Base-by-base conservation (phyloP, 108 stramenopile genomes). In the Stephanodiscus triporus region DNA sequence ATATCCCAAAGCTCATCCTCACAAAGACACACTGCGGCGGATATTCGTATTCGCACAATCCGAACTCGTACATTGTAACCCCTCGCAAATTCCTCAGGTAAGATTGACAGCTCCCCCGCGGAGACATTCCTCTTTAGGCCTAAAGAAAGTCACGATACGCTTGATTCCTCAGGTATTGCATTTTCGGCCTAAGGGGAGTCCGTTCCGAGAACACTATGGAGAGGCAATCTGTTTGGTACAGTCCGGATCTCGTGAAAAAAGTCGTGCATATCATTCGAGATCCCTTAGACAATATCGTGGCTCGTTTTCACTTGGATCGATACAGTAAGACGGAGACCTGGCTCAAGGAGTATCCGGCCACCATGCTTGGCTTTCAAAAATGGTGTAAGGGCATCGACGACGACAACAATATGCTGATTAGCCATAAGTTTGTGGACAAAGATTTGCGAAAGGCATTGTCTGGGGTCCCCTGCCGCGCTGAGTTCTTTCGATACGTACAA, bases 11-110 rank as follows among this genome's bases (percentile, higher is more conserved):
- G 14, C 60, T 48, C 42, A 79, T 87, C 27, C 62, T 87, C 4
- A 87, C 87, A 0, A 87, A 87, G 55, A 87, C 87, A 27, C 87
- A 87, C 49, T 86, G 85, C 53, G 78, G 75, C 43, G 85, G 83
- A 6, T 83, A 81, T 57, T 58, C 56, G 9, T 51, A 47, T 22
- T 37, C 36, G 14, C 38, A 19, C 49, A 53, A 43, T 40, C 69
- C 63, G 4, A 11, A 40, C 9, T 4, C 32, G 1, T 83, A 76
- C 37, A 61, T 77, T 43, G 64, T 61, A 60, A 72, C 76, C 22
- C 69, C 71, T 32, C 55, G 71, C 22, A 38, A 51, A 20, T 82
- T 82, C 56, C 71, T 66, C n/a, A 68, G 72, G 11, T 9, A 49
- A n/a, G n/a, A n/a, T n/a, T n/a, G n/a, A n/a, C n/a, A n/a, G n/a